Conservation (phyloP, 305 asterid species). For the Coffea humblotiana region DNA sequence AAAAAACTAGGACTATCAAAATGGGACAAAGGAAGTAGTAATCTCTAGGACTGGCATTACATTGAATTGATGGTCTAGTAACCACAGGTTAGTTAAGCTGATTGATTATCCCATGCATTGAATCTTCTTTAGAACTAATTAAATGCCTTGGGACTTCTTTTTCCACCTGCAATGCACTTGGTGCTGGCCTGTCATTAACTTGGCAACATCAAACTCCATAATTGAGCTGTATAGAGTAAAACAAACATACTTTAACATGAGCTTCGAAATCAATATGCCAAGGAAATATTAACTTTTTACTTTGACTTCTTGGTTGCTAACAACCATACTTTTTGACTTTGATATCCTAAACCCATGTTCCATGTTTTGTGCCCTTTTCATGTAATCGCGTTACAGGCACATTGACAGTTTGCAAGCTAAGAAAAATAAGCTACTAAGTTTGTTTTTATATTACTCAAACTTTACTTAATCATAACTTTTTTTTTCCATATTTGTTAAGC, state of each 20-base stretch:
- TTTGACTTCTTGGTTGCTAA: not conserved
- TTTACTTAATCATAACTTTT: not conserved
- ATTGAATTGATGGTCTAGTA: not conserved
- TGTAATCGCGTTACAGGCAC: not conserved
- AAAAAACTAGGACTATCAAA: too few relatives aligned
- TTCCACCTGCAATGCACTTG: not conserved
- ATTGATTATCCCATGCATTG: not conserved
- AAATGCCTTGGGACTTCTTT: not conserved
- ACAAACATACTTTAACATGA: not conserved
- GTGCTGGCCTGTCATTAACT: not conserved
- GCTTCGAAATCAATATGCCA: not conserved
- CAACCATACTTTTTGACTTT: conserved; percentile 2
- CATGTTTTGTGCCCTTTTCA: not conserved
- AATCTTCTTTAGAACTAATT: not conserved
- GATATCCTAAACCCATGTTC: conserved; percentile 4
- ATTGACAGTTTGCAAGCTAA: not conserved
- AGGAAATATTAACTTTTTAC: not conserved
- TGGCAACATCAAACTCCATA: not conserved
- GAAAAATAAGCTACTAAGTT: not conserved
- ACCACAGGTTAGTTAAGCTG: not conserved
- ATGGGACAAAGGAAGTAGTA: too few relatives aligned
- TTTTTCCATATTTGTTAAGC: not conserved
- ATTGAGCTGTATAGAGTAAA: not conserved
- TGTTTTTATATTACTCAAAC: not conserved
- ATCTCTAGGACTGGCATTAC: not conserved